These are phyloP conservation scores for Talaromyces sp. DNA, from an alignment of 2,329 filamentous ascomycete genomes.

Conservation along the genomic window DNA sequence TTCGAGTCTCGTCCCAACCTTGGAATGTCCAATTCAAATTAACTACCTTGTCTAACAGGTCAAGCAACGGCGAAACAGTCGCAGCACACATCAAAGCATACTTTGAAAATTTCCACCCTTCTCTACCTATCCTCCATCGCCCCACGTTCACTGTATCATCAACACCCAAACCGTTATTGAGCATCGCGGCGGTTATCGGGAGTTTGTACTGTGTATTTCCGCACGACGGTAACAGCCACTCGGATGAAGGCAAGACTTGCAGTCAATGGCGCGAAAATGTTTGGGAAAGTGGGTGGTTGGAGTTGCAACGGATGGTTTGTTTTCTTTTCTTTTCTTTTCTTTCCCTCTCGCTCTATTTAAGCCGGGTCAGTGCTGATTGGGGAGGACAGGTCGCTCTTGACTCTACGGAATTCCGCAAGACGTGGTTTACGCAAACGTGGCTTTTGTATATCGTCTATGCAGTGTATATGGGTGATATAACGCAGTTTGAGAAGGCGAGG, in stretches of 20 bases:
- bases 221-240: background rate
- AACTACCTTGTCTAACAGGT: background rate
- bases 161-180: slow-evolving; percentile 10
- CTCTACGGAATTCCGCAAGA: slow-evolving; percentile 17
- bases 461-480: slow-evolving; percentile 21
- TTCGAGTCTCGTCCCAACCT: background rate
- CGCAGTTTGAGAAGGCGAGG: slow-evolving; percentile 19
- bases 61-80: background rate
- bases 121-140: slow-evolving; percentile 12
- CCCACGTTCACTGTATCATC: slow-evolving; percentile 11
- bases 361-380: background rate
- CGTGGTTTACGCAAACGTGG: slow-evolving; percentile 25
- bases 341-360: background rate
- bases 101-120: slow-evolving; percentile 13
- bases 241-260: background rate
- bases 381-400: slow-evolving; percentile 16
- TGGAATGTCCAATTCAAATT: background rate
- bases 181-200: slow-evolving; percentile 8
- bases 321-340: background rate
- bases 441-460: slow-evolving; percentile 26
- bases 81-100: slow-evolving; percentile 8
- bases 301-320: slow-evolving; percentile 9
- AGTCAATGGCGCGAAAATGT: slow-evolving; percentile 7
- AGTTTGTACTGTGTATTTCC: slow-evolving; percentile 4
- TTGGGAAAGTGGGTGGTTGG: slow-evolving; percentile 10